phyloP scores from a whole-genome alignment of 768 basidiomycete species.

The Lactarius pseudohatsudake region DNA sequence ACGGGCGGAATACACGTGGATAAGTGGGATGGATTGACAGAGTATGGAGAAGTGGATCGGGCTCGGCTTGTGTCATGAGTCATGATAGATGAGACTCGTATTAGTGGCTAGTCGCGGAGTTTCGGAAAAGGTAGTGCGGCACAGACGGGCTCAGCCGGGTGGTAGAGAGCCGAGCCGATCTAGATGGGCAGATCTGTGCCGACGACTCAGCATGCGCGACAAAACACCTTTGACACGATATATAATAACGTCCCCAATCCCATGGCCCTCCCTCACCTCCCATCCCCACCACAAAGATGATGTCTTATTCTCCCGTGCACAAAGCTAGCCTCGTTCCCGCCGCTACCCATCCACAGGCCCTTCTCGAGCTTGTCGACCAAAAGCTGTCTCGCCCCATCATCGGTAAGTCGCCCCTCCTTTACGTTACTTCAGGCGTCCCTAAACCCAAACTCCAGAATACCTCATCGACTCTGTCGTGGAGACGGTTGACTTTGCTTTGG shows the following conservation, averaged over 20 bases:
- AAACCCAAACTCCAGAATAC: conserved; percentile 50
- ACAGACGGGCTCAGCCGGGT: conserved; percentile 11
- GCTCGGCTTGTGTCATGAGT: conserved; percentile 13
- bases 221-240: conserved; percentile 30
- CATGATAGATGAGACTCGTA: conserved; percentile 8
- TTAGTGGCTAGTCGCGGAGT: conserved; percentile 10
- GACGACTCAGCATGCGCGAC: background rate
- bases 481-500: conserved; percentile 74
- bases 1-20: conserved; percentile 15
- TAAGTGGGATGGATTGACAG: background rate
- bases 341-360: conserved; percentile 58
- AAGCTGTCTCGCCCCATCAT: conserved; percentile 61
- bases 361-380: conserved; percentile 67
- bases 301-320: conserved; percentile 41
- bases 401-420: conserved; percentile 45
- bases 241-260: conserved; percentile 30
- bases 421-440: background rate
- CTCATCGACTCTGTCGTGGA: conserved; percentile 67
- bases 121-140: conserved; percentile 10
- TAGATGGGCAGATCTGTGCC: background rate
- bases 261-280: conserved; percentile 27
- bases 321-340: conserved; percentile 61
- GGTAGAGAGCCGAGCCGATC: conserved; percentile 11
- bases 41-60: conserved; percentile 7
- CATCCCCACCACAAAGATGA: conserved; percentile 20